These are phyloP conservation scores for Xerocomellus intermedius DNA, from an alignment of 768 basidiomycete genomes.

Conservation along the genomic window DNA sequence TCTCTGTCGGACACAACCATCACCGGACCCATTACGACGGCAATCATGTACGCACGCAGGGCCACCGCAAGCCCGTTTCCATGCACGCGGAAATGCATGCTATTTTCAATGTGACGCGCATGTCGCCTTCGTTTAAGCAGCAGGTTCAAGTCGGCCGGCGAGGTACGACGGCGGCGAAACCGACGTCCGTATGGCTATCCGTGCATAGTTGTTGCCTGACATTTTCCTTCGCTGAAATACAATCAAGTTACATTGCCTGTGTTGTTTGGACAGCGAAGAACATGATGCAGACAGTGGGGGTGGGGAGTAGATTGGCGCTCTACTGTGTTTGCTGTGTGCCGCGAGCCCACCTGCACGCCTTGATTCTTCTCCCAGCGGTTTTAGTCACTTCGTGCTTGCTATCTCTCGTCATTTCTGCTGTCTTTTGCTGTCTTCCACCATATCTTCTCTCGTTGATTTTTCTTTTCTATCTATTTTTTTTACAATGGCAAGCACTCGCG, in stretches of 20 bases:
- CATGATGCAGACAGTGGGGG: too few relatives aligned
- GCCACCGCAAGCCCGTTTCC: background rate
- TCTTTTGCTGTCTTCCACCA: constrained; percentile 26
- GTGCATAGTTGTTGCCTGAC: constrained; percentile 14
- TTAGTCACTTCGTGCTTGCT: constrained; percentile 34
- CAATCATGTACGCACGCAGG: background rate
- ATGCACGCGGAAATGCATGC: constrained; percentile 7
- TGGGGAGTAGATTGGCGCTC: too few relatives aligned
- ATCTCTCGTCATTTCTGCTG: constrained; percentile 36
- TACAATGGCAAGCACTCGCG: constrained; percentile 61
- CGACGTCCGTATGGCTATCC: background rate
- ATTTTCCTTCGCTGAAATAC: background rate
- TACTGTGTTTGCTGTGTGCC: too few relatives aligned
- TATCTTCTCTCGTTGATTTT: constrained; percentile 31
- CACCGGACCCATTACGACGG: constrained; percentile 5
- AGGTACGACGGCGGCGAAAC: background rate
- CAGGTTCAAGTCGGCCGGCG: background rate
- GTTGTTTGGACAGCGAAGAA: too few relatives aligned
- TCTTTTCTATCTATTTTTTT: constrained; percentile 21
- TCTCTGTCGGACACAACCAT: background rate
- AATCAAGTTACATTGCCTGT: too few relatives aligned
- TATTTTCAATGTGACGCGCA: background rate
- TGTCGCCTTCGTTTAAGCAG: constrained; percentile 8
- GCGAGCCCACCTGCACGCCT: too few relatives aligned
- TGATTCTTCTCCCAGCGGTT: too few relatives aligned